phyloP scores from a whole-genome alignment of 306 rosid species.

The Corylus americana region DNA sequence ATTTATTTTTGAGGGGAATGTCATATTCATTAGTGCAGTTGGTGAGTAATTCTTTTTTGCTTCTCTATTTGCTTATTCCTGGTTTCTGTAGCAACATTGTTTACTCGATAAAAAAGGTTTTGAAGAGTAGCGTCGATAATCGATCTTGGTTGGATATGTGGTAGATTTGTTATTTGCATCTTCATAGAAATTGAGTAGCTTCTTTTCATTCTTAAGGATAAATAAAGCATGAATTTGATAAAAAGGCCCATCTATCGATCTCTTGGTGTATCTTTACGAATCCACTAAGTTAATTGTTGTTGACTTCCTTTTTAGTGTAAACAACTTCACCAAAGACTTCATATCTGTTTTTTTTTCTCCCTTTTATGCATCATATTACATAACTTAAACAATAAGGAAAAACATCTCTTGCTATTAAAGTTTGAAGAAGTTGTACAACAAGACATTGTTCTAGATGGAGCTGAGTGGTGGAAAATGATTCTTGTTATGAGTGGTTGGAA shows the following conservation, averaged over 20 bases:
- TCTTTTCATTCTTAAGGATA: background rate
- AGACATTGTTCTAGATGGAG: background rate
- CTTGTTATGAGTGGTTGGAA: background rate
- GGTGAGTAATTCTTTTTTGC: background rate
- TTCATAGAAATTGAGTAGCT: background rate
- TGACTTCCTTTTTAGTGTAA: background rate
- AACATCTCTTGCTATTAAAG: background rate
- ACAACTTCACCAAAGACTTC: background rate
- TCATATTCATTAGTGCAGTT: background rate
- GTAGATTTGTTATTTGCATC: background rate
- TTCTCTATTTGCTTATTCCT: conserved; percentile 29
- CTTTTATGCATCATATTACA: background rate
- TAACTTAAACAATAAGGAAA: background rate
- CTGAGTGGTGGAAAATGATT: background rate
- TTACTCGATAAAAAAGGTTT: background rate
- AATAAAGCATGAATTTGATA: background rate
- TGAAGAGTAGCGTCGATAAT: background rate
- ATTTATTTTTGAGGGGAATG: background rate
- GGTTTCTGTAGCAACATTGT: background rate
- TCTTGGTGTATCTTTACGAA: background rate
- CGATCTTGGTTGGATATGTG: conserved; percentile 4
- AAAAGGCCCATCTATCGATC: background rate
- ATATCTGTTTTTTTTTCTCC: too few relatives aligned
- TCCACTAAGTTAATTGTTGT: background rate
- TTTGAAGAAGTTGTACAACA: background rate